These are phyloP conservation scores for Bremia lactucae DNA, from an alignment of 352 stramenopile genomes.

Conservation along the genomic window DNA sequence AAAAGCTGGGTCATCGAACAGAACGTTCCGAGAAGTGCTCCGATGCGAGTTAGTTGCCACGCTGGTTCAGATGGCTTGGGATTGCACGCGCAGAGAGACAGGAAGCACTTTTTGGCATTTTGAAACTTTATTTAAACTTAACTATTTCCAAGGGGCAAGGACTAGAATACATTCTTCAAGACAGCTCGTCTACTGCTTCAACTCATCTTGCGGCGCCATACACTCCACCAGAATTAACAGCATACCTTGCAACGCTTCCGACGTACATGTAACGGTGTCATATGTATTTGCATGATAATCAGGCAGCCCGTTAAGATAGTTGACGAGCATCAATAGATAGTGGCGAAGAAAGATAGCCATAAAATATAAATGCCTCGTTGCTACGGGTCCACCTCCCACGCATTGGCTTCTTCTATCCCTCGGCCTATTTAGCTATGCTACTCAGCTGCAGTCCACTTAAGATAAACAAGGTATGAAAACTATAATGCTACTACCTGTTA, in stretches of 20 bases:
- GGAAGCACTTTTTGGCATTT: too few species aligned
- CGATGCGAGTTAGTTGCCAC: too few species aligned
- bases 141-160: too few species aligned
- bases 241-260: conserved; percentile 41
- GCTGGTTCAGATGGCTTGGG: too few species aligned
- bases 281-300: conserved; percentile 77
- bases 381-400: conserved; percentile 2
- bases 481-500: conserved; percentile 15
- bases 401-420: conserved; percentile 6
- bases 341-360: conserved; percentile 20
- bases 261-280: conserved; percentile 42
- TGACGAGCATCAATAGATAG: conserved; percentile 28
- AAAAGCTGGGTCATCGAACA: too few species aligned
- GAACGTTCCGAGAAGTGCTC: too few species aligned
- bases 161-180: too few species aligned
- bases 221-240: conserved; percentile 52
- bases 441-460: conserved; percentile 1
- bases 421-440: conserved; percentile 3
- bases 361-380: conserved; percentile 37
- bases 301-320: conserved; percentile 66
- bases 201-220: conserved; percentile 27
- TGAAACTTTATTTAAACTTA: too few species aligned
- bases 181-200: conserved; percentile 51
- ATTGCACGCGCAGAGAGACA: too few species aligned
- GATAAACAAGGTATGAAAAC: conserved; percentile 9